Evolutionary conservation across 257 asterid species (phyloP).

Genomic region (Salvia rosmarinus): DNA sequence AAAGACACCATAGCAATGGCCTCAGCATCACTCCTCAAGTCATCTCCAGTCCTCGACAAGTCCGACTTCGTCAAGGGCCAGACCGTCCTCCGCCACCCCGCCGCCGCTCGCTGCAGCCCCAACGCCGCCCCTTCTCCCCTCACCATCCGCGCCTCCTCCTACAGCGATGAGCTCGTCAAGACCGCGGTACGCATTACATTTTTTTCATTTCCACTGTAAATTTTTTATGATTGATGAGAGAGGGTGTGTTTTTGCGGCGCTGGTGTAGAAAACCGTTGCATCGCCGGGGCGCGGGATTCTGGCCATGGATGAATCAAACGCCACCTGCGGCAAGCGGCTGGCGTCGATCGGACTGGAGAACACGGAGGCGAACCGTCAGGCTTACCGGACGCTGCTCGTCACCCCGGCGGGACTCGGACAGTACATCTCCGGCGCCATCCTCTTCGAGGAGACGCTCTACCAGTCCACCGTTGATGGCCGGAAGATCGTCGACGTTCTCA

Average conservation of each 20-base stretch:
- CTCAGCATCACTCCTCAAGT: constrained; percentile 82
- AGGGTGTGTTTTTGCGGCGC: neutral
- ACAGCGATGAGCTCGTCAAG: constrained; percentile 87
- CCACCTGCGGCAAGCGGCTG: constrained; percentile 88
- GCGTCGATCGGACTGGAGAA: constrained; percentile 90
- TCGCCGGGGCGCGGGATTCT: constrained; percentile 87
- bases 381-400: constrained; percentile 84
- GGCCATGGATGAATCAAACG: constrained; percentile 95
- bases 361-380: constrained; percentile 96
- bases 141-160: constrained; percentile 72
- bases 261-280: constrained; percentile 75
- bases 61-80: constrained; percentile 82
- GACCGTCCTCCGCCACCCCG: constrained; percentile 66
- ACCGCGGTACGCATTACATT: constrained; percentile 56
- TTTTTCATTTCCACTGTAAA: too few species aligned
- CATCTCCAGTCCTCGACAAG: constrained; percentile 74
- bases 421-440: constrained; percentile 89
- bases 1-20: constrained; percentile 55
- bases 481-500: constrained; percentile 82
- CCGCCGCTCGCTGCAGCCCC: constrained; percentile 60
- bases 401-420: constrained; percentile 76
- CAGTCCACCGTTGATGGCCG: constrained; percentile 80
- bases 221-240: neutral
- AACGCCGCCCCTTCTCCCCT: constrained; percentile 48
- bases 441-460: constrained; percentile 90